These are phyloP conservation scores for Nicotiana paniculata DNA, from an alignment of 257 asterid species.

Conservation along the genomic window DNA sequence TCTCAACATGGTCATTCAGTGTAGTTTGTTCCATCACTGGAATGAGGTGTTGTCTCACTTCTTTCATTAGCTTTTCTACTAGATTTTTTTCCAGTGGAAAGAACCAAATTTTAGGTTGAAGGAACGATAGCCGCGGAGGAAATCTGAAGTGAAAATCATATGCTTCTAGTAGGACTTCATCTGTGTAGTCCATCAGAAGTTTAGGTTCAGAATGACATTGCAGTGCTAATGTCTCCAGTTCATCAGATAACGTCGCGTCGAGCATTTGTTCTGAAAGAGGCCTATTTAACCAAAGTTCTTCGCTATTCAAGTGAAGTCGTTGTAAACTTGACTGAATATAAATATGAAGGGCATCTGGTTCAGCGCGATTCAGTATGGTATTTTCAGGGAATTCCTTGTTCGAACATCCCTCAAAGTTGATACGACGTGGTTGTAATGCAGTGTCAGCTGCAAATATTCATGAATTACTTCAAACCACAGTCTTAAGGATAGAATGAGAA, in stretches of 20 bases:
- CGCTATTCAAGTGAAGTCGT: slow-evolving; percentile 43
- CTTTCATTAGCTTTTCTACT: slow-evolving; percentile 47
- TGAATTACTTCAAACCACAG: background rate
- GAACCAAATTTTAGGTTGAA: slow-evolving; percentile 23
- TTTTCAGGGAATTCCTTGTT: slow-evolving; percentile 19
- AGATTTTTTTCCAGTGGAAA: slow-evolving; percentile 33
- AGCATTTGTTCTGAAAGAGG: slow-evolving; percentile 31
- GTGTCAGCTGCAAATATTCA: slow-evolving; percentile 30
- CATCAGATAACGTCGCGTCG: slow-evolving; percentile 35
- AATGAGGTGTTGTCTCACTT: slow-evolving; percentile 38
- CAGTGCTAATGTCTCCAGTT: slow-evolving; percentile 14
- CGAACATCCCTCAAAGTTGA: slow-evolving; percentile 48
- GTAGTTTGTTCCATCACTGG: slow-evolving; percentile 33
- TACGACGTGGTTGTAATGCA: slow-evolving; percentile 39
- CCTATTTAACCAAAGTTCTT: slow-evolving; percentile 29
- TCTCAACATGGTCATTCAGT: slow-evolving; percentile 39
- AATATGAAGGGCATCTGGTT: slow-evolving; percentile 27
- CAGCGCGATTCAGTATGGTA: slow-evolving; percentile 9
- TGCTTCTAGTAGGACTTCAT: slow-evolving; percentile 47
- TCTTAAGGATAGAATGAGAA: background rate
- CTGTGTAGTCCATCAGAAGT: slow-evolving; percentile 65
- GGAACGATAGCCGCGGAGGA: slow-evolving; percentile 34
- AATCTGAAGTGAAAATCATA: slow-evolving; percentile 27
- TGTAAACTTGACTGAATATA: slow-evolving; percentile 48
- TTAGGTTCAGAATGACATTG: slow-evolving; percentile 40